A percentile compares a stretch with the other conserved stretches of the same genome.
These are phyloP conservation scores for Diplodia scrobiculata DNA, from an alignment of 2,329 filamentous ascomycete genomes.

Conservation along the genomic window DNA sequence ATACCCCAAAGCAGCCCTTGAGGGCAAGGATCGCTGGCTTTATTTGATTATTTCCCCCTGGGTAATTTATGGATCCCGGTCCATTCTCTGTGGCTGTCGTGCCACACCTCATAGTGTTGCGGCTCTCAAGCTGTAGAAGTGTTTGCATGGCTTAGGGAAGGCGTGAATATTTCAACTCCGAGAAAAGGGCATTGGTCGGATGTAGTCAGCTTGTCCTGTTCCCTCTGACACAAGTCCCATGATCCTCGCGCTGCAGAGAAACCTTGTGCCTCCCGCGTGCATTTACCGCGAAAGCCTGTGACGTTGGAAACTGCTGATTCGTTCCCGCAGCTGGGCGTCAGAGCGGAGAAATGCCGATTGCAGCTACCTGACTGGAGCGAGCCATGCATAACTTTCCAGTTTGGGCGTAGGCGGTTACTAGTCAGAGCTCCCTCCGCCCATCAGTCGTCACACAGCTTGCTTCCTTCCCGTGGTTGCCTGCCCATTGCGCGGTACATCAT, in stretches of 20 bases:
- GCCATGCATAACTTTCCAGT: background rate
- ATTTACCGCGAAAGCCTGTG: too few relatives aligned
- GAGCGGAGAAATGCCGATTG: too few relatives aligned
- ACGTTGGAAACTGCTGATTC: too few relatives aligned
- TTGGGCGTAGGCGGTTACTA: background rate
- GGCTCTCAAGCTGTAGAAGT: background rate
- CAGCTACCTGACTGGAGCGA: background rate
- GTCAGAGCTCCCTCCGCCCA: background rate
- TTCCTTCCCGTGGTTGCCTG: too few relatives aligned
- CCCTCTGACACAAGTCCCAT: too few relatives aligned
- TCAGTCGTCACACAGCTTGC: background rate
- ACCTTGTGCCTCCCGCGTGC: too few relatives aligned
- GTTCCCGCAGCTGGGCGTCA: too few relatives aligned
- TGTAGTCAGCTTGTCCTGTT: background rate
- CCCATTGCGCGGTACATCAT: too few relatives aligned
- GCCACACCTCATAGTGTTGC: background rate
- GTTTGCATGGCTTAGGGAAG: background rate
- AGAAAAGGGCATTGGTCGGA: background rate
- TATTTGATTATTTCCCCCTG: background rate
- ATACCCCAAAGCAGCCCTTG: conserved; percentile 2
- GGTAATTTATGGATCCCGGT: background rate
- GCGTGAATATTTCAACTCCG: background rate
- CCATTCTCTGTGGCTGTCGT: background rate
- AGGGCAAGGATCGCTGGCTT: background rate
- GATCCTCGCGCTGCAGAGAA: background rate